Percentiles rank a stretch among this genome's conserved stretches.
These are phyloP conservation scores for Escovopsis sp. DNA, from an alignment of 2,329 filamentous ascomycete genomes.

Conservation along the genomic window DNA sequence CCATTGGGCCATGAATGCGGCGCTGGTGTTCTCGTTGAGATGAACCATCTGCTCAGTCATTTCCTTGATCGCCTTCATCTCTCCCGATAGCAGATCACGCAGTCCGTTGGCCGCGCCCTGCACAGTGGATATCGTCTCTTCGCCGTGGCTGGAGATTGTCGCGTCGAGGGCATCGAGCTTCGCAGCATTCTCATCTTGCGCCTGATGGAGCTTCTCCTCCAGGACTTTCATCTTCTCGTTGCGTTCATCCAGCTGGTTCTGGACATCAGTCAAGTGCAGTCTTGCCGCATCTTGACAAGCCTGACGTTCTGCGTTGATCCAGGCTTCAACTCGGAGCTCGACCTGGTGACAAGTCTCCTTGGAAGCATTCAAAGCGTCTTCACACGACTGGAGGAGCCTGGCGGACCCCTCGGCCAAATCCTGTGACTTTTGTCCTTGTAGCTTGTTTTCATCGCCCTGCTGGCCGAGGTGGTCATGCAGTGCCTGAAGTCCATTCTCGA, in stretches of 20 bases:
- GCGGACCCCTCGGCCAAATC: background rate
- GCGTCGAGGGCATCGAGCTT: constrained; percentile 9
- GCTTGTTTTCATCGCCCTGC: background rate
- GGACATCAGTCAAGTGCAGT: constrained; percentile 6
- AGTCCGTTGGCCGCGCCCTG: constrained; percentile 9
- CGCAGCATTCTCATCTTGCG: constrained; percentile 7
- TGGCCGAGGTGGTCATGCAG: constrained; percentile 1
- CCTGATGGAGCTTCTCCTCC: constrained; percentile 8
- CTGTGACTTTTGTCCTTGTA: background rate
- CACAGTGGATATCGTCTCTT: constrained; percentile 8
- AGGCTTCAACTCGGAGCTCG: constrained; percentile 5
- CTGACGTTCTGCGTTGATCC: constrained; percentile 2
- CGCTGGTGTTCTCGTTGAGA: background rate
- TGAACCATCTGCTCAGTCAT: constrained; percentile 7
- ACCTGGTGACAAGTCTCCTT: constrained; percentile 8
- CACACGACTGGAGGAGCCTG: background rate
- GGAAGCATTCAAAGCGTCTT: constrained; percentile 1
- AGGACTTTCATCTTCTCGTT: constrained; percentile 9
- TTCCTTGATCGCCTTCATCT: constrained; percentile 10
- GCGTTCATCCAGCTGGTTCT: constrained; percentile 8
- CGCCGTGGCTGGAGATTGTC: constrained; percentile 4
- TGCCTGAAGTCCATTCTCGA: background rate
- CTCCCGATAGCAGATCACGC: constrained; percentile 9
- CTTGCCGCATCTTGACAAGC: constrained; percentile 3
- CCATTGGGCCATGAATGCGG: constrained; percentile 7